Base-by-base conservation (phyloP, 495 filamentous ascomycete genomes). In the Aspergillus sparsus region DNA sequence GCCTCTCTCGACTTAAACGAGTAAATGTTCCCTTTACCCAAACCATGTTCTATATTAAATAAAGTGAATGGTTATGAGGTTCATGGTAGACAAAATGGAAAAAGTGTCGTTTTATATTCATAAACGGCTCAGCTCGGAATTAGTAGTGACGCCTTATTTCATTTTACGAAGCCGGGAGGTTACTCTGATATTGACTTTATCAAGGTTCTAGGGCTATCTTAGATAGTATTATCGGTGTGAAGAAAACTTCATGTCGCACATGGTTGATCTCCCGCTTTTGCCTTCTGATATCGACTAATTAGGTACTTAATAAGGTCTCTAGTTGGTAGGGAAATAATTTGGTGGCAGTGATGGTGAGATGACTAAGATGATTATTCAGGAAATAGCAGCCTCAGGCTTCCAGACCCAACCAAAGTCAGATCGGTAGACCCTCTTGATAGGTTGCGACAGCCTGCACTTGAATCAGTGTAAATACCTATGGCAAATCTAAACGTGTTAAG, bases 361-460 rank as follows among this genome's bases (percentile, higher is more conserved):
- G 63, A 62, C 63, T 62, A 65, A 61, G 62, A 15, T 16, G 11
- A 10, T 60, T 58, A 52, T 49, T 65, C 51, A 59, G 36, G n/a
- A 41, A 55, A 54, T 31, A 13, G 35, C 34, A 18, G 55, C 54
- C 55, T 54, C 49, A 62, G 49, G 58, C 49, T 41, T 15, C 34
- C 11, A 32, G 37, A 36, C 57, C 61, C 58, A 54, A 49, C 57
- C 41, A 53, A 61, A 64, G 53, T n/a, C 53, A 34, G 58, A 64
- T 49, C 37, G 41, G 49, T 18, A 45, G 53, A 39, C 45, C 58
- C 55, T 15, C 12, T 53, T 50, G 47, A 27, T 34, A 34, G 46
- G 39, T 53, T 57, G 47, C 53, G 57, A 64, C 53, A 37, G 35
- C 53, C 41, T 16, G 31, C 41, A 10, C 47, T 35, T 52, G 34